A percentile compares a stretch with the other conserved stretches of the same genome.
phyloP scores from a whole-genome alignment of 495 filamentous ascomycete species.

The Schizothecium vesticola region DNA sequence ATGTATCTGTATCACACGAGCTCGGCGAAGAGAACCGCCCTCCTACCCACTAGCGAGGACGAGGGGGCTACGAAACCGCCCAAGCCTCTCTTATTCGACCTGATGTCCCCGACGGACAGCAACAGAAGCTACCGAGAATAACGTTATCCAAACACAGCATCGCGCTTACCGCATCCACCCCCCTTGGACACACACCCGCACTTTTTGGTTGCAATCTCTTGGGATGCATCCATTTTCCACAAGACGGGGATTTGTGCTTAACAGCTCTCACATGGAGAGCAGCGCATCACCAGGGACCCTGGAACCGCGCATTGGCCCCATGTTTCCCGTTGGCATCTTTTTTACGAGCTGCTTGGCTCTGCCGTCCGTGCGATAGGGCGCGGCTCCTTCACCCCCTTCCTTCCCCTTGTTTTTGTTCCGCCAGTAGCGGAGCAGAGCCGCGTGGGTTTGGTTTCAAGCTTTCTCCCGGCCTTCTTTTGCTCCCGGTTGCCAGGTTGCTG shows the following conservation, averaged over 20 bases:
- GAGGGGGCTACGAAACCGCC: slow-evolving; percentile 6
- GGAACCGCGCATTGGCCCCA: neutral
- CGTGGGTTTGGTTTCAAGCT: neutral
- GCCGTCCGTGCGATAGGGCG: neutral
- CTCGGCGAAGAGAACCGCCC: neutral
- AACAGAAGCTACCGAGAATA: neutral
- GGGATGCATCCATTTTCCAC: neutral
- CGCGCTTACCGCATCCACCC: neutral
- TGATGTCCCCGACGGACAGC: neutral
- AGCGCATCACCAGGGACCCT: neutral
- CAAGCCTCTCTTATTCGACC: neutral
- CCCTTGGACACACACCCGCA: neutral
- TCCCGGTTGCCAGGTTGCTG: neutral
- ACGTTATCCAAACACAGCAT: neutral
- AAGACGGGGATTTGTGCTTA: neutral
- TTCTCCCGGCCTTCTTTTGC: neutral
- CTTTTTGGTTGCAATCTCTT: neutral
- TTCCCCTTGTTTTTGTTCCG: too few relatives aligned
- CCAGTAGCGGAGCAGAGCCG: neutral
- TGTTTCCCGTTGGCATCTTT: neutral
- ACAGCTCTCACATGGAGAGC: neutral
- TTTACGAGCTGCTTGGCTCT: neutral
- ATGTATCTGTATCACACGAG: slow-evolving; percentile 21
- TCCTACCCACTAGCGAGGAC: slow-evolving; percentile 18
- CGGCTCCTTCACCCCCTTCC: too few relatives aligned